phyloP scores from a whole-genome alignment of 2,329 filamentous ascomycete genomes.

The Penicillium sp. region DNA sequence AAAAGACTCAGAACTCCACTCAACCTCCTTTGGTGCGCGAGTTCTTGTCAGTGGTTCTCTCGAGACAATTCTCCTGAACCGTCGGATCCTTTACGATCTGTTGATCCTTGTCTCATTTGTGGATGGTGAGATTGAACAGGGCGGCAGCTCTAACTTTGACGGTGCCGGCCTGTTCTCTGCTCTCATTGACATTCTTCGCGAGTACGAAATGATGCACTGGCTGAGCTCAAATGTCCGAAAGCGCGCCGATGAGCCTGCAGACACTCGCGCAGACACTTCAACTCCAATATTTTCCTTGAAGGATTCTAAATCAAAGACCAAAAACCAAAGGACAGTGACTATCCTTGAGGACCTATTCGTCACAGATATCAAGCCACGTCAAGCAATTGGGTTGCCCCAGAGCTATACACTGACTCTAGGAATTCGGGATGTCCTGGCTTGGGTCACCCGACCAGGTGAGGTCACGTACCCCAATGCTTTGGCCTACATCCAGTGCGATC shows the following conservation, averaged over 20 bases:
- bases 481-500: constrained; percentile 66
- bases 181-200: constrained; percentile 68
- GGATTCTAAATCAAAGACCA: constrained; percentile 20
- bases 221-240: constrained; percentile 52
- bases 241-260: constrained; percentile 24
- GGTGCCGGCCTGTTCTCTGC: constrained; percentile 57
- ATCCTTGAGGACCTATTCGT: constrained; percentile 49
- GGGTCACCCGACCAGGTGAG: constrained; percentile 54
- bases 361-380: constrained; percentile 44
- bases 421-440: constrained; percentile 46
- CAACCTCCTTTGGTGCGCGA: constrained; percentile 73
- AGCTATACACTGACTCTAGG: constrained; percentile 45
- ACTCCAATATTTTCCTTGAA: constrained; percentile 26
- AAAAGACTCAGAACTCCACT: constrained; percentile 45
- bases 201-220: constrained; percentile 69
- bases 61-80: constrained; percentile 72
- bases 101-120: constrained; percentile 82
- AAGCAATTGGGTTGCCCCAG: constrained; percentile 40
- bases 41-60: constrained; percentile 74
- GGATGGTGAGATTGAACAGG: constrained; percentile 75
- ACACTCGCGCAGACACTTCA: constrained; percentile 24
- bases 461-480: constrained; percentile 59
- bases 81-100: constrained; percentile 75
- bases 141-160: constrained; percentile 69
- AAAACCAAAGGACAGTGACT: constrained; percentile 31